phyloP scores from a whole-genome alignment of 495 filamentous ascomycete genomes.

The Penicillium malachiteum region DNA sequence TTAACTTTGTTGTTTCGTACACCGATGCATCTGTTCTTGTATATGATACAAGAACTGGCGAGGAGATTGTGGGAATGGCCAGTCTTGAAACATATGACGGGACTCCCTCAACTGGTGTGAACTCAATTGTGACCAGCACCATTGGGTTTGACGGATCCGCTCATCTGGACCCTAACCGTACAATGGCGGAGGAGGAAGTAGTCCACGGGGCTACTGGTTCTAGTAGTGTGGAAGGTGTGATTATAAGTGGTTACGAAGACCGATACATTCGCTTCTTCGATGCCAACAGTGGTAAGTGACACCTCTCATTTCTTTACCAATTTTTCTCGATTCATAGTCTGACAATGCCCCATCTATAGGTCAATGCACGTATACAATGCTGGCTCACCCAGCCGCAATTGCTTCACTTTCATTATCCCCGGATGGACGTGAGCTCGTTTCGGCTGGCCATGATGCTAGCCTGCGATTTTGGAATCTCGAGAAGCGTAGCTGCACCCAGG shows the following conservation, averaged over 20 bases:
- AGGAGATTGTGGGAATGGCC: slow-evolving; percentile 89
- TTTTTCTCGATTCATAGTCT: slow-evolving; percentile 19
- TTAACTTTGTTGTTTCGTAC: slow-evolving; percentile 91
- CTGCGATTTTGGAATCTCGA: slow-evolving; percentile 98
- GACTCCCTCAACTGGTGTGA: slow-evolving; percentile 78
- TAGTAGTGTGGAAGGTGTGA: slow-evolving; percentile 83
- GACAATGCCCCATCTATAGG: slow-evolving; percentile 53
- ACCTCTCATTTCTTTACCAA: not conserved
- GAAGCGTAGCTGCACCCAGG: slow-evolving; percentile 88
- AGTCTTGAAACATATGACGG: slow-evolving; percentile 91
- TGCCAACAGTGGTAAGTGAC: slow-evolving; percentile 88
- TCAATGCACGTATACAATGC: slow-evolving; percentile 99
- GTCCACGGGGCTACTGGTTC: slow-evolving; percentile 81
- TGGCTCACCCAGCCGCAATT: slow-evolving; percentile 90
- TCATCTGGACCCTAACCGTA: slow-evolving; percentile 61
- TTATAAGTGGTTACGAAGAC: slow-evolving; percentile 96
- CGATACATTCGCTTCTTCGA: slow-evolving; percentile 95
- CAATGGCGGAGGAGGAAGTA: slow-evolving; percentile 63
- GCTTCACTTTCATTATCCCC: slow-evolving; percentile 87
- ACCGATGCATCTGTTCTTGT: slow-evolving; percentile 85
- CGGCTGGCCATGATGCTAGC: slow-evolving; percentile 90
- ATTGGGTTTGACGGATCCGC: slow-evolving; percentile 70
- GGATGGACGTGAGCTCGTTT: slow-evolving; percentile 90
- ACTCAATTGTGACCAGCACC: slow-evolving; percentile 86
- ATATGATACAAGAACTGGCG: slow-evolving; percentile 87